Evolutionary conservation across 495 filamentous ascomycete species (phyloP).

Genomic region (Cercophora samala): DNA sequence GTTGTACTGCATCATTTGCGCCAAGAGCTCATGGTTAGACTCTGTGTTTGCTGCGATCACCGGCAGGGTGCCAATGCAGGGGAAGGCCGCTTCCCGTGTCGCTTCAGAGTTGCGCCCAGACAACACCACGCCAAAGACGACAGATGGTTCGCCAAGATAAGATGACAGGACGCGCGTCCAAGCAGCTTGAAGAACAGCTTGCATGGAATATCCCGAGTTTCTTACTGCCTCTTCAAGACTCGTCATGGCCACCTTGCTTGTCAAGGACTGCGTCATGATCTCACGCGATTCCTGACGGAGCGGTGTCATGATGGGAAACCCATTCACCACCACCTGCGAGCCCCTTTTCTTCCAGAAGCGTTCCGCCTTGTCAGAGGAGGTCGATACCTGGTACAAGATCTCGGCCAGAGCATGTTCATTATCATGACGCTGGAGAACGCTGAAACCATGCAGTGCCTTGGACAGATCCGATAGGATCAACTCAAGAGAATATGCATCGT

Average conservation of each 20-base stretch:
- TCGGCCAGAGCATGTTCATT: constrained; percentile 46
- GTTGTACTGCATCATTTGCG: constrained; percentile 59
- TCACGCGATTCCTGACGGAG: constrained; percentile 41
- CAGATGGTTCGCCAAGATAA: constrained; percentile 65
- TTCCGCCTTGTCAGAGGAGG: constrained; percentile 35
- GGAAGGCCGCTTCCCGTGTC: constrained; percentile 58
- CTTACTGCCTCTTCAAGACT: constrained; percentile 53
- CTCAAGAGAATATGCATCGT: constrained; percentile 69
- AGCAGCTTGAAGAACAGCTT: constrained; percentile 67
- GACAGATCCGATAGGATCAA: constrained; percentile 56
- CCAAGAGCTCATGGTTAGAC: constrained; percentile 54
- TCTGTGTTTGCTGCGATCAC: constrained; percentile 49
- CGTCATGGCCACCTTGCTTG: constrained; percentile 35
- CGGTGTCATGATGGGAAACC: constrained; percentile 69
- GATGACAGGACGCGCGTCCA: constrained; percentile 68
- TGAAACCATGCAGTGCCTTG: constrained; percentile 12
- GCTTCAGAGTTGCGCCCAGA: constrained; percentile 61
- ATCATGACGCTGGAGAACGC: constrained; percentile 10
- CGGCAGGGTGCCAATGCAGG: constrained; percentile 72
- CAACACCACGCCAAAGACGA: constrained; percentile 70
- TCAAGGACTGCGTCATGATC: constrained; percentile 40
- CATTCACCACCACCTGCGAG: constrained; percentile 51
- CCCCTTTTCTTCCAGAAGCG: constrained; percentile 61
- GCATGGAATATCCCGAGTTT: constrained; percentile 59
- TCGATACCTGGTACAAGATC: constrained; percentile 48